Evolutionary conservation across 345 rosid species (phyloP).

Genomic region (Moricandia arvensis): DNA sequence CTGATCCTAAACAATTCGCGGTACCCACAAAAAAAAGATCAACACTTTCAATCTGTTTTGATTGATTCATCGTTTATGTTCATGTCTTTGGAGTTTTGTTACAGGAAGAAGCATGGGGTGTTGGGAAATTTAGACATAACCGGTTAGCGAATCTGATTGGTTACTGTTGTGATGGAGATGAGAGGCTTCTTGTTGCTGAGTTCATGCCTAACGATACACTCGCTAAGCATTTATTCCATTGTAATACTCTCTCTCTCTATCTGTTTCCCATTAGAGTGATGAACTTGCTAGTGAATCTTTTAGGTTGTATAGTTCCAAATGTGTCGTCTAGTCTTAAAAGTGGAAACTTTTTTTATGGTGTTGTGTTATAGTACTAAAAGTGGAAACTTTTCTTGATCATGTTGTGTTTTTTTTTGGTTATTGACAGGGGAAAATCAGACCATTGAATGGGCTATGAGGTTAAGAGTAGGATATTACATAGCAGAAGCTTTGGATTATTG

Average conservation of each 20-base stretch:
- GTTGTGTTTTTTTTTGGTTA: background rate
- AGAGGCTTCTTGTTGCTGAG: slow-evolving; percentile 96
- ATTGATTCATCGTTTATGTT: background rate
- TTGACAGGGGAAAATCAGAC: slow-evolving; percentile 93
- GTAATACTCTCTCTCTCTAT: slow-evolving; percentile 40
- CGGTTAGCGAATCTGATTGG: slow-evolving; percentile 94
- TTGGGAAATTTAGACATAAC: slow-evolving; percentile 83
- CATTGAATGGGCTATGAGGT: slow-evolving; percentile 92
- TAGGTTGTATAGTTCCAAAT: background rate
- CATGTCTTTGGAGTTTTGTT: background rate
- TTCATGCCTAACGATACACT: slow-evolving; percentile 97
- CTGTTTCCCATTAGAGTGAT: background rate
- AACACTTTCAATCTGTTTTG: background rate
- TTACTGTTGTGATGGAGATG: slow-evolving; percentile 94
- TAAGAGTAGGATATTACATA: slow-evolving; percentile 82
- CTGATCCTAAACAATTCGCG: slow-evolving; percentile 73
- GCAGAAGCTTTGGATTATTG: slow-evolving; percentile 96
- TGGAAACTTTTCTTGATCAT: background rate
- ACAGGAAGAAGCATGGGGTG: slow-evolving; percentile 91
- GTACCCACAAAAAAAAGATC: slow-evolving; percentile 18
- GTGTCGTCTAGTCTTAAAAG: background rate
- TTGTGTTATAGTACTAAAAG: background rate
- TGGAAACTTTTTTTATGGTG: background rate
- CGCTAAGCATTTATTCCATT: slow-evolving; percentile 93
- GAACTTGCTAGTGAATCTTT: background rate